Base-by-base conservation (phyloP, 1,139 yeast genomes). In the Dujonia santamariae region DNA sequence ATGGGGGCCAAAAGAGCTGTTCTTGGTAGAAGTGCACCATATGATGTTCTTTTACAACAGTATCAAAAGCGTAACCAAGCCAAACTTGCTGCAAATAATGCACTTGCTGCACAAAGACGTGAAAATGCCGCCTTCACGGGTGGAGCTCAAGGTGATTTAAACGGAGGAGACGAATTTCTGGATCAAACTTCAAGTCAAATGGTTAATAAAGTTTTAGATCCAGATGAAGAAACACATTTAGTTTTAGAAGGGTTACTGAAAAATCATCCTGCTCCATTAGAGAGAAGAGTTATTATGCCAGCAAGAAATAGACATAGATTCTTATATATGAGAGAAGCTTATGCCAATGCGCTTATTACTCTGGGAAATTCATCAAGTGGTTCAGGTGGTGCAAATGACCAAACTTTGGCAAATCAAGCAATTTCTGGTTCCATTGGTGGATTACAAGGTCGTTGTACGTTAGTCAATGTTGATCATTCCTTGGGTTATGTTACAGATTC, bases 1-100 rank as follows among this genome's bases (percentile, higher is more conserved):
- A 90, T 92, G 97, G 97, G 97, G 19, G 96, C 97, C 17, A 92
- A 92, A 51, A 75, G 98, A 48, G 92, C 96, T 1, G 98, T 92
- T 17, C 79, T 79, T 20, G 98, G 98, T 5, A 73, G 98, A 48
- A 80, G 95, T 34, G 90, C 94, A 7, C 90, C 97, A 0, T 92
- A 88, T 57, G 98, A 92, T 59, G 80, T 80, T 18, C 66, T 92
- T 36, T 67, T 92, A 39, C 90, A 92, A 28, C 92, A 86, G 30
- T 90, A 92, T 54, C 98, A 92, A 60, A 81, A 88, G 52, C 76
- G 88, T 47, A 92, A 90, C 56, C 97, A 90, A 60, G 92, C 95
- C 30, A 88, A 86, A 56, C 75, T 83, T 45, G 95, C 94, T 8
- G 88, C 87, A 1, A 82, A 78, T 35, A 83, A 85, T 36, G 88